Evolutionary conservation across 306 rosid species (phyloP).

Genomic region (Glycine tomentella): DNA sequence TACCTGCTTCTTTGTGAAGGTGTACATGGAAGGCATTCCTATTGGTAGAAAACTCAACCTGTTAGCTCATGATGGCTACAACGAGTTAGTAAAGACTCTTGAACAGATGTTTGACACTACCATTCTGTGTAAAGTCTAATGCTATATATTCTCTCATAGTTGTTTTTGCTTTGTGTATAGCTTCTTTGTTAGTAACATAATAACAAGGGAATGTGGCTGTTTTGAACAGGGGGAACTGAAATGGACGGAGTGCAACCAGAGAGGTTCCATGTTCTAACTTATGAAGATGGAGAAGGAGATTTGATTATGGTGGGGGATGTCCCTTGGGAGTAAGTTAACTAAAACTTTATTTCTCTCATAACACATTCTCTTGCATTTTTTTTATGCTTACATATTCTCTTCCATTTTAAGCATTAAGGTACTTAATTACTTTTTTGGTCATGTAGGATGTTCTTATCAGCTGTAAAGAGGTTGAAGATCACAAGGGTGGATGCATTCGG

Average conservation of each 20-base stretch:
- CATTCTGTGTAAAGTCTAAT: slow-evolving; percentile 62
- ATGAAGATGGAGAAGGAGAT: slow-evolving; percentile 89
- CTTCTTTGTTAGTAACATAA: neutral
- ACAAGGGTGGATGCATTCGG: slow-evolving; percentile 68
- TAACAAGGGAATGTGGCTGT: neutral
- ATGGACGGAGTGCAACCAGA: slow-evolving; percentile 66
- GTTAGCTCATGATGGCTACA: slow-evolving; percentile 65
- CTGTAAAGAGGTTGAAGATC: slow-evolving; percentile 80
- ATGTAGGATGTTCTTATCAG: slow-evolving; percentile 72
- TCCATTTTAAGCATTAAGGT: slow-evolving; percentile 18
- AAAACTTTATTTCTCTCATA: neutral
- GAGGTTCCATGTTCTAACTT: slow-evolving; percentile 74
- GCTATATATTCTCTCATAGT: neutral
- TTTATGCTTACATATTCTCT: neutral
- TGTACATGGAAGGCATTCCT: slow-evolving; percentile 87
- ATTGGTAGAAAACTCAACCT: slow-evolving; percentile 81
- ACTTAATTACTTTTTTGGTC: slow-evolving; percentile 14
- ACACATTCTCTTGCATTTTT: no score
- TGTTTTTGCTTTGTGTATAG: neutral
- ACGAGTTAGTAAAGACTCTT: slow-evolving; percentile 66
- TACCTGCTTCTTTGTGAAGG: slow-evolving; percentile 70
- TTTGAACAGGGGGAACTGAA: slow-evolving; percentile 71
- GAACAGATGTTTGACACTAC: slow-evolving; percentile 84
- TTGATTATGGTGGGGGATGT: slow-evolving; percentile 85
- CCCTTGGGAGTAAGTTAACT: slow-evolving; percentile 78